These are phyloP conservation scores for Lactifluus volemus DNA, from an alignment of 768 basidiomycete genomes.

Conservation along the genomic window DNA sequence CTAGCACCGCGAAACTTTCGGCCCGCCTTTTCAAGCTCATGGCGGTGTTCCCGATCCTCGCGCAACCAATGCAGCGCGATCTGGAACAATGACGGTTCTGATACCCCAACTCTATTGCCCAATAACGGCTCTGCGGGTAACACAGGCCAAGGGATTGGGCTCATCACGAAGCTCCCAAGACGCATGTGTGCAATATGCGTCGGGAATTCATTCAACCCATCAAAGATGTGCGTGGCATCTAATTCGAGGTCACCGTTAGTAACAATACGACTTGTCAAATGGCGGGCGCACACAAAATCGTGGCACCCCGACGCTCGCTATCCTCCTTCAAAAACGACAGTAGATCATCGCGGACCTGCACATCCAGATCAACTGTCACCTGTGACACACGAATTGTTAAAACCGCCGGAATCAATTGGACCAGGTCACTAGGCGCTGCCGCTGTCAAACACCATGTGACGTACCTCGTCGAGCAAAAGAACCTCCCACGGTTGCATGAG, in stretches of 20 bases:
- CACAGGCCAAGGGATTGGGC: conserved; percentile 67
- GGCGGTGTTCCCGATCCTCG: conserved; percentile 66
- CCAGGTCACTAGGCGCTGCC: background rate
- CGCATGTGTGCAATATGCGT: conserved; percentile 92
- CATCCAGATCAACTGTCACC: conserved; percentile 97
- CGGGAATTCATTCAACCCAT: conserved; percentile 85
- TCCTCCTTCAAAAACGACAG: conserved; percentile 81
- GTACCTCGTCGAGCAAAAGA: conserved; percentile 86
- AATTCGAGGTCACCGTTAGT: background rate
- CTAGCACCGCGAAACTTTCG: conserved; percentile 55
- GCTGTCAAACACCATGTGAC: background rate
- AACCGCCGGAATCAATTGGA: background rate
- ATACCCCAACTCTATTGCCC: conserved; percentile 20
- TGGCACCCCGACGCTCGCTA: conserved; percentile 69
- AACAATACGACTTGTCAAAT: background rate
- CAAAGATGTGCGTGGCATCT: conserved; percentile 98
- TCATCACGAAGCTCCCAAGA: conserved; percentile 62
- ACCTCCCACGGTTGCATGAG: conserved; percentile 94
- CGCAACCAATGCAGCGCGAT: conserved; percentile 82
- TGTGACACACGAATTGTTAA: conserved; percentile 24
- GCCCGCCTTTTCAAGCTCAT: conserved; percentile 47
- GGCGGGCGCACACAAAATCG: conserved; percentile 67
- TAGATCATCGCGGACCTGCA: conserved; percentile 88
- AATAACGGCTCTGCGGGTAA: conserved; percentile 15
- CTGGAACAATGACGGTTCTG: conserved; percentile 44